Percentiles rank a stretch among this genome's conserved stretches.
Evolutionary conservation across 345 rosid species (phyloP).

Genomic region (Lumnitzera littorea): DNA sequence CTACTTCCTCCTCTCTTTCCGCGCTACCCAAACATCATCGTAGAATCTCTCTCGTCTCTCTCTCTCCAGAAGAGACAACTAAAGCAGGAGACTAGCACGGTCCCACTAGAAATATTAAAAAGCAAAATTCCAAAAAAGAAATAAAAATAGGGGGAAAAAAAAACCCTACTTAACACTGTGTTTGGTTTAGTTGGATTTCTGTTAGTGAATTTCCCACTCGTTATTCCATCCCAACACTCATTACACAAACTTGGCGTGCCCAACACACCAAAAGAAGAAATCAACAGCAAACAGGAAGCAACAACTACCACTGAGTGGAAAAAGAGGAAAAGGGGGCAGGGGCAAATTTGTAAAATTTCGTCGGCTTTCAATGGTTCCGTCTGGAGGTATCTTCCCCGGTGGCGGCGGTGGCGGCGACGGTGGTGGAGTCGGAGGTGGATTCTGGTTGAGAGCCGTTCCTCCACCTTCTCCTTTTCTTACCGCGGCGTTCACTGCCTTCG

Average conservation of each 20-base stretch:
- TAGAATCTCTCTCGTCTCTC: slow-evolving; percentile 1
- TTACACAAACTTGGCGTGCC: too few relatives aligned
- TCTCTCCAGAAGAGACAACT: slow-evolving; percentile 16
- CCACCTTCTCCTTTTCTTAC: slow-evolving; percentile 19
- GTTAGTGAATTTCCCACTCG: too few relatives aligned
- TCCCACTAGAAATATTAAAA: background rate
- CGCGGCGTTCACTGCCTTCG: slow-evolving; percentile 33
- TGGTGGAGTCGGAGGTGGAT: slow-evolving; percentile 35
- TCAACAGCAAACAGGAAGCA: too few relatives aligned
- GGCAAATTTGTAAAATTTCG: slow-evolving; percentile 3
- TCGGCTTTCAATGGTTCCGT: slow-evolving; percentile 15
- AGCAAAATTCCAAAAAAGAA: background rate
- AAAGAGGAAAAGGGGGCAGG: slow-evolving; percentile 1
- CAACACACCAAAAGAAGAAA: too few relatives aligned
- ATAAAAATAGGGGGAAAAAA: background rate
- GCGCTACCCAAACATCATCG: too few relatives aligned
- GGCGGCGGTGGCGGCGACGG: slow-evolving; percentile 21
- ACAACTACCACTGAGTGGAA: background rate
- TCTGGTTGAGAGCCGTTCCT: slow-evolving; percentile 26
- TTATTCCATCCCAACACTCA: too few relatives aligned
- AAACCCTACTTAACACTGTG: background rate
- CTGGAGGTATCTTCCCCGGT: background rate
- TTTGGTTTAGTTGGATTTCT: too few relatives aligned
- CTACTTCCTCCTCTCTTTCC: too few relatives aligned
- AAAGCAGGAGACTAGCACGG: background rate